Base-by-base conservation (phyloP, 345 rosid species). In the Pistacia vera region DNA sequence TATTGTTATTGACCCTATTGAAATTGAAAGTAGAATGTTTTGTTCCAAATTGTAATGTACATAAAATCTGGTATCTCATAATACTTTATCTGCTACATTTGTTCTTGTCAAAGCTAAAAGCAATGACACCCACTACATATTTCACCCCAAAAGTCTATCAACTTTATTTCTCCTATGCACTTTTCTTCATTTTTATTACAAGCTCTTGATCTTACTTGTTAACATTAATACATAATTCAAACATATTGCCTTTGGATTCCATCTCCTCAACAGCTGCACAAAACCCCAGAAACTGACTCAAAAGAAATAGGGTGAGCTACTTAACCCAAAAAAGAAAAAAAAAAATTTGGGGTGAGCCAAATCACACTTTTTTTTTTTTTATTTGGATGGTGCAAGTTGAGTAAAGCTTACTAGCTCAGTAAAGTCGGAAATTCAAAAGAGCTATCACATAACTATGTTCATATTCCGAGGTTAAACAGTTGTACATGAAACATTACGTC, bases 161-260 rank as follows among this genome's bases (percentile, higher is more conserved):
- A 28, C 78, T 56, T 59, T 52, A 11, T 41, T 5, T 36, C 18
- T 52, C 22, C 28, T 46, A 3, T 17, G 16, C 66, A 18, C 44
- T 9, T 41, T 75, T 2, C 4, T 36, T 36, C 5, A 36, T 36
- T 36, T 36, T 36, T 36, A 25, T 25, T 25, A 25, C 25, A 25
- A 25, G 25, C 25, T 25, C 25, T 25, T 25, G 25, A 25, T 25
- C 25, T 25, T 25, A 25, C 25, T 25, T 25, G 25, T 1, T 25
- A 25, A 25, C 25, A 1, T 25, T 25, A 25, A 25, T 25, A 25
- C 25, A 25, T 25, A 25, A 25, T 25, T 25, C 11, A 36, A 13
- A 35, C 33, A 35, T 11, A 63, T 38, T 22, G 22, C 48, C 80
- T 44, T 81, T 46, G 83, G 83, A 81, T 81, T 81, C 83, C 79